Percentiles rank a stretch among this genome's conserved stretches.
Conservation (phyloP, 2,329 filamentous ascomycete species). For the Blastomyces silverae region DNA sequence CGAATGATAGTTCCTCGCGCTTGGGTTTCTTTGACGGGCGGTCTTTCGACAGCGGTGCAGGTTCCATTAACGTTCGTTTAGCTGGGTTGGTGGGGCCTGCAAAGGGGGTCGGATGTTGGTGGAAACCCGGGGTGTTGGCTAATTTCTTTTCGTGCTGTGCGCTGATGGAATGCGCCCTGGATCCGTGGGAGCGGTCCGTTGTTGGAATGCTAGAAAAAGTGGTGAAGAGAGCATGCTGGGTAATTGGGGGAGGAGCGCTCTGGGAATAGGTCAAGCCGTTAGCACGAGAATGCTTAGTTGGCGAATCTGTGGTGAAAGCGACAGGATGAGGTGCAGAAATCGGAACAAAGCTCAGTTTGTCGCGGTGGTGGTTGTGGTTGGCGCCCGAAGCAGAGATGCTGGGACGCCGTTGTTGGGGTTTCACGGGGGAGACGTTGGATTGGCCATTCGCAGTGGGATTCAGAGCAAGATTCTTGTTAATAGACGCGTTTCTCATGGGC, state of each 20-base stretch:
- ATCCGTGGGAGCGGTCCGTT: conserved; percentile 42
- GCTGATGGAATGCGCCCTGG: conserved; percentile 38
- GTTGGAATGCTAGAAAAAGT: conserved; percentile 43
- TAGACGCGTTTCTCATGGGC: conserved; percentile 34
- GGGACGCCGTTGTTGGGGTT: conserved; percentile 49
- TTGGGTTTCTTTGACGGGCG: conserved; percentile 63
- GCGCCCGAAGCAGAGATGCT: conserved; percentile 50
- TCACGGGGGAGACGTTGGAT: conserved; percentile 61
- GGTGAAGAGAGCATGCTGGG: conserved; percentile 45
- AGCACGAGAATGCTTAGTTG: conserved; percentile 37
- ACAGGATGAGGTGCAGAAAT: conserved; percentile 44
- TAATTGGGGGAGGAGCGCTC: conserved; percentile 32
- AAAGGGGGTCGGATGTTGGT: conserved; percentile 32
- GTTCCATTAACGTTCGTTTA: conserved; percentile 60
- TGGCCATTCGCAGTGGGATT: conserved; percentile 50
- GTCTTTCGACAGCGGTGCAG: conserved; percentile 61
- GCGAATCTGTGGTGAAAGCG: conserved; percentile 45
- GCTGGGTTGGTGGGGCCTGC: conserved; percentile 37
- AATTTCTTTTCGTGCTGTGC: conserved; percentile 42
- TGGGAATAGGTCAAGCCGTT: conserved; percentile 29
- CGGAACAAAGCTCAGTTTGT: conserved; percentile 58
- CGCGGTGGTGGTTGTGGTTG: conserved; percentile 27
- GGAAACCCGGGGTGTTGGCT: conserved; percentile 32
- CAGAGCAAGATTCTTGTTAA: conserved; percentile 59
- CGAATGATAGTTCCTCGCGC: conserved; percentile 46